These are phyloP conservation scores for Irpex sp. DNA, from an alignment of 1,284 basidiomycete species.

Conservation along the genomic window DNA sequence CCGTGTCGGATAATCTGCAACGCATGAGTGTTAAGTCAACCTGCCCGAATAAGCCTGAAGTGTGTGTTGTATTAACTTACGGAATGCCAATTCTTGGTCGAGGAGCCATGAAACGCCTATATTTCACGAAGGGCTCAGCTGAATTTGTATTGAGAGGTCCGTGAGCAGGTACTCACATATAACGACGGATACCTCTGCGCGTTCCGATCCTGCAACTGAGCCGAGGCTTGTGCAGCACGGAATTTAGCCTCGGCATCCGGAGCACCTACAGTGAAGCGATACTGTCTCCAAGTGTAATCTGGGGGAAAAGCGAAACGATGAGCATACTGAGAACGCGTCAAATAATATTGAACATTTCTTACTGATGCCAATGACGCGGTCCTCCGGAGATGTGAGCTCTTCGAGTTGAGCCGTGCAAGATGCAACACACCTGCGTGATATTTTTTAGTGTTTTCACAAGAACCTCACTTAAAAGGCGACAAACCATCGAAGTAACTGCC, in stretches of 20 bases:
- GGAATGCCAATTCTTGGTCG: slow-evolving; percentile 61
- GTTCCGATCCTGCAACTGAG: slow-evolving; percentile 33
- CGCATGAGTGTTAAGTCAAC: background rate
- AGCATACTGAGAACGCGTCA: background rate
- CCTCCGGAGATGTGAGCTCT: slow-evolving; percentile 46
- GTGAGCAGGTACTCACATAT: slow-evolving; percentile 36
- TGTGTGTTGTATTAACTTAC: slow-evolving; percentile 26
- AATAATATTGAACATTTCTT: slow-evolving; percentile 6
- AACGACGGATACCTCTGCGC: slow-evolving; percentile 47
- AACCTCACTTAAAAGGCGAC: background rate
- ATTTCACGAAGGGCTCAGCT: background rate
- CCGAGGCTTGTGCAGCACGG: slow-evolving; percentile 35
- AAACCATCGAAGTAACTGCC: slow-evolving; percentile 58
- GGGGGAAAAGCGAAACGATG: background rate
- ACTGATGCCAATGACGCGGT: slow-evolving; percentile 51
- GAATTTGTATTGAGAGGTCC: background rate
- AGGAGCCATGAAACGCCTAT: slow-evolving; percentile 63
- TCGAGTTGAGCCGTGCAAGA: slow-evolving; percentile 65
- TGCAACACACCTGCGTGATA: slow-evolving; percentile 47
- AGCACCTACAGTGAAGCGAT: slow-evolving; percentile 60
- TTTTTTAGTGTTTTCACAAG: background rate
- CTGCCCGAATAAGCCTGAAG: too few species aligned
- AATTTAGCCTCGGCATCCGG: slow-evolving; percentile 66
- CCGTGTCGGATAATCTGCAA: slow-evolving; percentile 61
- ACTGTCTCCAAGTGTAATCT: slow-evolving; percentile 52